Evolutionary conservation across 1,284 basidiomycete species (phyloP), one percentile per base, ranked within the genome.

Genomic region (Tetrapyrgos nigripes): DNA sequence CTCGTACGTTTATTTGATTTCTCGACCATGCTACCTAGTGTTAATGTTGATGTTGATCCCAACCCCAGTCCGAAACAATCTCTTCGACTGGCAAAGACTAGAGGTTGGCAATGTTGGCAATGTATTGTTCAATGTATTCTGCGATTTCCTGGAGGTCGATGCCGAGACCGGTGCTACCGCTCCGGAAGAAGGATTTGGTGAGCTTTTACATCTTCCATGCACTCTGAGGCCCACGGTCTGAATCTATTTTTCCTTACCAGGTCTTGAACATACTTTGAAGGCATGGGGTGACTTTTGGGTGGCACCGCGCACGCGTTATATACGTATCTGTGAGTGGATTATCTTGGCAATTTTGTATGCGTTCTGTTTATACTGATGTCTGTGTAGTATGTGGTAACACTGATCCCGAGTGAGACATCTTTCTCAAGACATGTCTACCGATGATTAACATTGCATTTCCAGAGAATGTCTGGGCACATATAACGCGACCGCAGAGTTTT

Each of bases 141-240:
- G 90, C 62, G 88, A 92, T 65, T 86, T 87, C 0, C 75, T 92
- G 0, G 89, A 92, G 70, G 73, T 76, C 1, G 65, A 64, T 1
- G n/a, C n/a, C n/a, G n/a, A n/a, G n/a, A n/a, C n/a, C n/a, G n/a
- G n/a, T n/a, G n/a, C n/a, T n/a, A n/a, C n/a, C n/a, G n/a, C n/a
- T n/a, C n/a, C n/a, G n/a, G n/a, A n/a, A n/a, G n/a, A n/a, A n/a
- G 89, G 90, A 9, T 90, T 85, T 82, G 89, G 90, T 23, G 73
- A 89, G 10, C n/a, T n/a, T n/a, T n/a, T n/a, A n/a, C n/a, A n/a
- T n/a, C n/a, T n/a, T n/a, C n/a, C n/a, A n/a, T n/a, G n/a, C n/a
- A n/a, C n/a, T n/a, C n/a, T n/a, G n/a, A n/a, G n/a, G n/a, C n/a
- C n/a, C n/a, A n/a, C n/a, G n/a, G n/a, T n/a, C n/a, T n/a, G n/a